Base-by-base conservation (phyloP, 805 yeast species). In the Metschnikowia kunwiensis region DNA sequence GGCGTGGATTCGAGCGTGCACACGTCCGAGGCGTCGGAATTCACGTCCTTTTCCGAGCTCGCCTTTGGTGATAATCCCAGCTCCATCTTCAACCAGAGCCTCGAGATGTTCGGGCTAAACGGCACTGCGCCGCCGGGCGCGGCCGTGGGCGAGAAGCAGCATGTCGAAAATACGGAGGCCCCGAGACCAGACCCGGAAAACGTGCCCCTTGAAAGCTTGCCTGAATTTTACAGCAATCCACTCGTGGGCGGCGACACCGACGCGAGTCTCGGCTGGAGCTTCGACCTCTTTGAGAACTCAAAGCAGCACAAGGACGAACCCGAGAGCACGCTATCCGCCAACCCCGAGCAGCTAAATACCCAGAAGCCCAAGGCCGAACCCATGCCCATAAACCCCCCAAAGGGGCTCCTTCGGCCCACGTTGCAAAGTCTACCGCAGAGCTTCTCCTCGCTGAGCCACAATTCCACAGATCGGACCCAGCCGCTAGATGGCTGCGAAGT, bases 1-100 rank as follows among this genome's bases (percentile, higher is more conserved):
- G 34, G 34, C 5, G n/a, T 35, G 5, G 30, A 29, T 14, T 29
- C 38, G n/a, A 36, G 40, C 27, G 15, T 14, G 7, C 30, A 28
- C 12, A 25, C 34, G 5, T 36, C 40, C 4, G 40, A 30, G 18
- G 32, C 24, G 6, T 36, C 40, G 7, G 40, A 36, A n/a, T 30
- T 36, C 19, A 21, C 40, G n/a, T 25, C 31, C 5, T 17, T 30
- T 24, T 26, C 34, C 3, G 34, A 36, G 11, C 19, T 30, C 7
- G 34, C 24, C n/a, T 36, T 22, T 16, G 22, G 12, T 21, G 31
- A 36, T 10, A 36, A 30, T 20, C 31, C 28, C 10, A 36, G 34
- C 17, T 36, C 40, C 9, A 26, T 30, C 19, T 25, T 22, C 12
- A 30, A 26, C 30, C 34, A 30, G 12, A 30, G 40, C 19, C 30